These are phyloP conservation scores for Pleurotus ostreatus DNA, from an alignment of 768 basidiomycete species.

Conservation along the genomic window DNA sequence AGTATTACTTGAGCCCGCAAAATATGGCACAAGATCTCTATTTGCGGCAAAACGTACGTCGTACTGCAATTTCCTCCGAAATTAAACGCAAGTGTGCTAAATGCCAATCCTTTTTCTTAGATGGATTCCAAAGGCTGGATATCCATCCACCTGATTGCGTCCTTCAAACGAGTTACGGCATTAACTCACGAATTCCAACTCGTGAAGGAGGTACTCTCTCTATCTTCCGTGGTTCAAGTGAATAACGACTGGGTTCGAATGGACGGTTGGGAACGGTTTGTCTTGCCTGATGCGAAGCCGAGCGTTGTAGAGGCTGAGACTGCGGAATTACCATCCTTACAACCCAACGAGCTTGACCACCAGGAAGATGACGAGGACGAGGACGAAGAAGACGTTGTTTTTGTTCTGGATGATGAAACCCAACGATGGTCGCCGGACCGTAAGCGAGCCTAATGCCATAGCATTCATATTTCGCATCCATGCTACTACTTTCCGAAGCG, in stretches of 20 bases:
- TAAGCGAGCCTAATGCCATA: slow-evolving; percentile 7
- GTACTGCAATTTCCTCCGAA: not conserved
- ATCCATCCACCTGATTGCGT: slow-evolving; percentile 72
- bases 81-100: not conserved
- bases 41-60: slow-evolving; percentile 69
- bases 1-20: slow-evolving; percentile 89
- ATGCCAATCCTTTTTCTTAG: slow-evolving; percentile 32
- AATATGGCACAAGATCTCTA: slow-evolving; percentile 88
- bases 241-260: slow-evolving; percentile 63
- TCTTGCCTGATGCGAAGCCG: slow-evolving; percentile 56
- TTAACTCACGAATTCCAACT: slow-evolving; percentile 57
- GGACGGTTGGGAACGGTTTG: slow-evolving; percentile 58
- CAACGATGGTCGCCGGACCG: slow-evolving; percentile 30
- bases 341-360: slow-evolving; percentile 19
- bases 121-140: slow-evolving; percentile 93
- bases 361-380: slow-evolving; percentile 50
- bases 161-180: slow-evolving; percentile 79
- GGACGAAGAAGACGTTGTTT: slow-evolving; percentile 75
- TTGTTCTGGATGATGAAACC: slow-evolving; percentile 56
- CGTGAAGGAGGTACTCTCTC: slow-evolving; percentile 64
- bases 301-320: slow-evolving; percentile 36
- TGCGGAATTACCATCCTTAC: not conserved
- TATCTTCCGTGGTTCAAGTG: slow-evolving; percentile 74
- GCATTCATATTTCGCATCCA: too few relatives aligned
- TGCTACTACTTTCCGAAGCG: too few relatives aligned